Evolutionary conservation across 129 eudicot species (phyloP).

Genomic region (Logfia minima): DNA sequence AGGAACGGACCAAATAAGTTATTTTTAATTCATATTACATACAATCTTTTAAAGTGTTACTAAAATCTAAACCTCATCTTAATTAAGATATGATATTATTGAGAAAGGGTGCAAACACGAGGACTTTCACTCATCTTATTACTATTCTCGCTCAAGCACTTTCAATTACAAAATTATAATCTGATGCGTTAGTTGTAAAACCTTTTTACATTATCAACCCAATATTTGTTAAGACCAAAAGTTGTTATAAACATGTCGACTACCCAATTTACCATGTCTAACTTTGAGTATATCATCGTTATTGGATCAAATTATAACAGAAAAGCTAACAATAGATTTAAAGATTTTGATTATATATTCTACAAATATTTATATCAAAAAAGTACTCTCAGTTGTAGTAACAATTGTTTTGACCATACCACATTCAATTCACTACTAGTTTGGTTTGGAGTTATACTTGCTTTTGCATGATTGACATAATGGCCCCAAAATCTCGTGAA

Average conservation of each 20-base stretch:
- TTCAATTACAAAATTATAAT: no score
- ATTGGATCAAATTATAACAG: not conserved
- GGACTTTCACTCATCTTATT: no score
- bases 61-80: no score
- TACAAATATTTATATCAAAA: not conserved
- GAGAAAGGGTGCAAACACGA: no score
- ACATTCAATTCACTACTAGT: constrained; percentile 54
- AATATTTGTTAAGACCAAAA: no score
- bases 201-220: no score
- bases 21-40: no score
- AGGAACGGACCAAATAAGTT: no score
- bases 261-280: not conserved
- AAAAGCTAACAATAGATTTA: not conserved
- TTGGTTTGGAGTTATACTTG: constrained; percentile 72
- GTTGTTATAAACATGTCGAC: not conserved
- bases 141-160: no score
- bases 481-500: constrained; percentile 31
- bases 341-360: not conserved
- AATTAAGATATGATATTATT: no score
- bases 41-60: no score
- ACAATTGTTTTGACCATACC: not conserved
- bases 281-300: not conserved
- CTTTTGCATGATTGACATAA: constrained; percentile 65
- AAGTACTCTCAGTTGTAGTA: not conserved
- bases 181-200: no score